Conservation (phyloP, 2,329 filamentous ascomycete genomes). For the Diaporthe sp. region DNA sequence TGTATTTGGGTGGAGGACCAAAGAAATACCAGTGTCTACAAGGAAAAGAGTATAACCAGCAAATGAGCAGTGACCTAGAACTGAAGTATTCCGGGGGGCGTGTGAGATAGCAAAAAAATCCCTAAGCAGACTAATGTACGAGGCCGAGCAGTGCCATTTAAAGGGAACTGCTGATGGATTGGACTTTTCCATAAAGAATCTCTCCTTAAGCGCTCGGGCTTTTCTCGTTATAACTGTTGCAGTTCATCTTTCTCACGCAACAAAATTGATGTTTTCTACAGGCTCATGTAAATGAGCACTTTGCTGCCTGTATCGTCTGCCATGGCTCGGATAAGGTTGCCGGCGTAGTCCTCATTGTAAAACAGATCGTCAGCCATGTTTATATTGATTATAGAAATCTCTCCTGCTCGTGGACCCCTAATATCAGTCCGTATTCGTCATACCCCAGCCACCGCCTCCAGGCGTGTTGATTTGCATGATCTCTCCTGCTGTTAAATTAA, state of each 20-base stretch:
- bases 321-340: not conserved
- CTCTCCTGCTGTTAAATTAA: constrained; percentile 50
- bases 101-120: not conserved
- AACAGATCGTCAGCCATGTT: not conserved
- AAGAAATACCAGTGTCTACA: too few species aligned
- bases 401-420: not conserved
- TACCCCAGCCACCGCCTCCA: constrained; percentile 49
- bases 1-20: not conserved
- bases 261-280: too few species aligned
- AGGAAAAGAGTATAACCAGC: fast-evolving
- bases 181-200: too few species aligned
- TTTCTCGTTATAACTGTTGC: too few species aligned
- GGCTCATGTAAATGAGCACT: too few species aligned
- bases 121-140: too few species aligned
- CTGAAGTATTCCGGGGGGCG: not conserved
- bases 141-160: too few species aligned
- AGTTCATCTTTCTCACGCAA: too few species aligned
- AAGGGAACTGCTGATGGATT: too few species aligned
- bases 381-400: not conserved
- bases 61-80: not conserved
- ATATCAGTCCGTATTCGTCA: too few species aligned
- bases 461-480: constrained; percentile 54
- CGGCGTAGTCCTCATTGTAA: not conserved
- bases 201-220: too few species aligned
- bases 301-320: not conserved